Conservation (phyloP, 2,329 filamentous ascomycete genomes). For the Trichoderma harzianum region DNA sequence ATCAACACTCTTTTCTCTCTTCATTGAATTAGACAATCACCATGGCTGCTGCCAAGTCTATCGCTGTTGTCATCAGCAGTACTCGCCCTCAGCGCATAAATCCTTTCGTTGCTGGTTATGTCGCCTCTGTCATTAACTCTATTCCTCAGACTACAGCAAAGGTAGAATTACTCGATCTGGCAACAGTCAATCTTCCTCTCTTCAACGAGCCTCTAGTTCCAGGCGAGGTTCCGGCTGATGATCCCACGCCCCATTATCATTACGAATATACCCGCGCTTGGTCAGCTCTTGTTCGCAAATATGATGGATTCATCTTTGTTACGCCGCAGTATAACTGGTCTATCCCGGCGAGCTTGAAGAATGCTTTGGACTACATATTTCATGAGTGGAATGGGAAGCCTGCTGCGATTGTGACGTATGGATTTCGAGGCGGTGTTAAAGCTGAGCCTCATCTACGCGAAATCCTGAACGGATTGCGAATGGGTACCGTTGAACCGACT, state of each 20-base stretch:
- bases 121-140: conserved; percentile 29
- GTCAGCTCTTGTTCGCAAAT: conserved; percentile 41
- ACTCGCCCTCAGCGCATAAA: conserved; percentile 35
- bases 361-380: conserved; percentile 59
- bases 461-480: conserved; percentile 20
- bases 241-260: conserved; percentile 30
- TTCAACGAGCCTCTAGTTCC: conserved; percentile 43
- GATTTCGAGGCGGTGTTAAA: conserved; percentile 40
- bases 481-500: conserved; percentile 6
- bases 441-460: conserved; percentile 21
- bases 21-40: not conserved
- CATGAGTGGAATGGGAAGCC: conserved; percentile 58
- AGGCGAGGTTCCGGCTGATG: conserved; percentile 33
- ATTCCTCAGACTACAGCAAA: not conserved
- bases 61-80: conserved; percentile 39
- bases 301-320: conserved; percentile 48
- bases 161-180: conserved; percentile 35
- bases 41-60: conserved; percentile 2
- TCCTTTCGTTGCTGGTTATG: conserved; percentile 33
- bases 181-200: conserved; percentile 41
- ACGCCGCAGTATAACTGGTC: conserved; percentile 57
- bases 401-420: conserved; percentile 52
- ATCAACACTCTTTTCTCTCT: not conserved
- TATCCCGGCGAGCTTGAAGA: conserved; percentile 54
- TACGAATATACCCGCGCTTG: conserved; percentile 44